Conservation (phyloP, 768 basidiomycete species). For the Leccinum disarticulatum region DNA sequence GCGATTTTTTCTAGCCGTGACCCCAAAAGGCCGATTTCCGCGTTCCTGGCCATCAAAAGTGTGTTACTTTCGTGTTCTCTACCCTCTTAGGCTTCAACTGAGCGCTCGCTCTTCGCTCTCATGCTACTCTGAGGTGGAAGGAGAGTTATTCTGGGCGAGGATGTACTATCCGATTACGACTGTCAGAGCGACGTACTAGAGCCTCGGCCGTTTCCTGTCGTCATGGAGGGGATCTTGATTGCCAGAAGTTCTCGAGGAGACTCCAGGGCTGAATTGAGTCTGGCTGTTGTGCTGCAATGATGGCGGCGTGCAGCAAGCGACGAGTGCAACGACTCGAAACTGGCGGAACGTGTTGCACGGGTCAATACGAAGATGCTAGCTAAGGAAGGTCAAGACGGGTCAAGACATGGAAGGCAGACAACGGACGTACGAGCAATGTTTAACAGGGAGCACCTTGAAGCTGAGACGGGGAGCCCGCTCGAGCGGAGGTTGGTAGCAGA, state of each 20-base stretch:
- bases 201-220: constrained; percentile 3
- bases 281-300: constrained; percentile 1
- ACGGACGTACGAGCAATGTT: too few relatives aligned
- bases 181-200: constrained; percentile 23
- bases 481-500: too few relatives aligned
- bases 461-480: too few relatives aligned
- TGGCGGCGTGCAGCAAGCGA: too few relatives aligned
- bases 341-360: too few relatives aligned
- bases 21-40: constrained; percentile 58
- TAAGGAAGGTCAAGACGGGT: too few relatives aligned
- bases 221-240: constrained; percentile 26
- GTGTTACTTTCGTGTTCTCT: constrained; percentile 50
- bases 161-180: constrained; percentile 18
- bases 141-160: constrained; percentile 13
- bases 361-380: too few relatives aligned
- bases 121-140: constrained; percentile 24
- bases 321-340: too few relatives aligned
- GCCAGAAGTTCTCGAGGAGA: constrained; percentile 20
- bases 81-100: constrained; percentile 49
- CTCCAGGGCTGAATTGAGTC: constrained; percentile 13
- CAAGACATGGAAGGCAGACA: too few relatives aligned
- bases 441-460: too few relatives aligned
- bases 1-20: constrained; percentile 44
- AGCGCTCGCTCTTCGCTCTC: constrained; percentile 27
- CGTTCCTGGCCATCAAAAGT: constrained; percentile 53